These are phyloP conservation scores for Colletotrichum sp. DNA, from an alignment of 2,329 filamentous ascomycete genomes.

Conservation along the genomic window DNA sequence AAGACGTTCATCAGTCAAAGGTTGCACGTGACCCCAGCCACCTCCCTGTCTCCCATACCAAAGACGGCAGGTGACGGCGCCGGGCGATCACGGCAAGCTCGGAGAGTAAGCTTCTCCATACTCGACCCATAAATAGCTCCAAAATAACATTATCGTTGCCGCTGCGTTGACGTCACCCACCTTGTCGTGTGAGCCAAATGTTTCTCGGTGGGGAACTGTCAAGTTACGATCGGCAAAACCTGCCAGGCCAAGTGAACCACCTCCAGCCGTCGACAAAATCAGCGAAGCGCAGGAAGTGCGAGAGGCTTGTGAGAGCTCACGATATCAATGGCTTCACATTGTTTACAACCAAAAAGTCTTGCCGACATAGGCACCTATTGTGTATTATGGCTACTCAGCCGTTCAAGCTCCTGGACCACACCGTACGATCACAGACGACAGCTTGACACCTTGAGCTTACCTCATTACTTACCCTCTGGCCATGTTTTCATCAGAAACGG, in stretches of 20 bases:
- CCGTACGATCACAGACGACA: neutral
- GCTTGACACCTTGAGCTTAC: accelerated
- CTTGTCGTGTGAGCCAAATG: neutral
- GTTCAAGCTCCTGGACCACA: neutral
- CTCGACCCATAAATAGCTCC: neutral
- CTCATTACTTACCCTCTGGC: neutral
- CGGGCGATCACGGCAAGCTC: neutral
- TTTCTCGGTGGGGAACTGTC: neutral
- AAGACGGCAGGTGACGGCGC: neutral
- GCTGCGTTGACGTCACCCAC: neutral
- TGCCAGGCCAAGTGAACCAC: neutral
- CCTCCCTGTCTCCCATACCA: neutral
- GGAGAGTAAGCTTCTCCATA: neutral
- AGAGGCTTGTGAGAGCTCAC: neutral
- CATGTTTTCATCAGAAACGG: neutral
- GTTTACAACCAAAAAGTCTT: neutral
- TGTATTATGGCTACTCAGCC: no score
- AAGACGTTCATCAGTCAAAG: neutral
- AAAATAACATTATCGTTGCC: neutral
- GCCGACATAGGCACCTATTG: no score
- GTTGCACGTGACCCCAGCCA: neutral
- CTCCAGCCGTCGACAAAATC: neutral
- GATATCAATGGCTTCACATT: neutral
- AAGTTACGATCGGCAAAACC: neutral
- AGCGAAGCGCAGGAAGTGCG: neutral